Evolutionary conservation across 805 yeast species (phyloP).

Genomic region (Komagataella phaffii): DNA sequence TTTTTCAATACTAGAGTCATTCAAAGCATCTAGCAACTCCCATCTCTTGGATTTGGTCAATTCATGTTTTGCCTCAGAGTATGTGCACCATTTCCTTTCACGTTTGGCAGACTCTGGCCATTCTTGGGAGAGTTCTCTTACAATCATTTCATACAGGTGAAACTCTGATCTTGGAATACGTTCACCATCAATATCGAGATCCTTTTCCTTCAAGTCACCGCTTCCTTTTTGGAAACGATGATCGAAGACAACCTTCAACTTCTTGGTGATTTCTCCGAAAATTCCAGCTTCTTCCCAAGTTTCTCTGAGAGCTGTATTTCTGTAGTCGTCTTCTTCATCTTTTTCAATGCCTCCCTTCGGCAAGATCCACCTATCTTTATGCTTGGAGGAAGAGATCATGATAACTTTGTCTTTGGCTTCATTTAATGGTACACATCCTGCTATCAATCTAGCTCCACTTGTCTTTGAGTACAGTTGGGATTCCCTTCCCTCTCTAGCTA

Average conservation of each 20-base stretch:
- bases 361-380: slow-evolving; percentile 64
- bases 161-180: slow-evolving; percentile 65
- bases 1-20: slow-evolving; percentile 35
- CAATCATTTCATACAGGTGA: slow-evolving; percentile 72
- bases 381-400: slow-evolving; percentile 65
- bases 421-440: slow-evolving; percentile 78
- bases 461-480: slow-evolving; percentile 43
- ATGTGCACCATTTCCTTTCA: slow-evolving; percentile 63
- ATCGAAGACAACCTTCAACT: slow-evolving; percentile 59
- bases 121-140: slow-evolving; percentile 34
- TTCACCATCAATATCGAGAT: slow-evolving; percentile 12
- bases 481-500: slow-evolving; percentile 41
- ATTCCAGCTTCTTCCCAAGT: slow-evolving; percentile 99
- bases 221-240: slow-evolving; percentile 14
- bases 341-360: slow-evolving; percentile 94
- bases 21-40: slow-evolving; percentile 53
- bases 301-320: slow-evolving; percentile 61
- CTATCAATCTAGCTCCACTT: slow-evolving; percentile 78
- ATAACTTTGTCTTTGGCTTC: slow-evolving; percentile 46
- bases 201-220: slow-evolving; percentile 6
- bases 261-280: slow-evolving; percentile 41
- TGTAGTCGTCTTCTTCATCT: slow-evolving; percentile 48
- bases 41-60: slow-evolving; percentile 44
- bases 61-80: slow-evolving; percentile 51
- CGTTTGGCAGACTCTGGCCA: slow-evolving; percentile 73